Evolutionary conservation across 1,284 basidiomycete genomes (phyloP).

Genomic region (Tilletiaria anomala): DNA sequence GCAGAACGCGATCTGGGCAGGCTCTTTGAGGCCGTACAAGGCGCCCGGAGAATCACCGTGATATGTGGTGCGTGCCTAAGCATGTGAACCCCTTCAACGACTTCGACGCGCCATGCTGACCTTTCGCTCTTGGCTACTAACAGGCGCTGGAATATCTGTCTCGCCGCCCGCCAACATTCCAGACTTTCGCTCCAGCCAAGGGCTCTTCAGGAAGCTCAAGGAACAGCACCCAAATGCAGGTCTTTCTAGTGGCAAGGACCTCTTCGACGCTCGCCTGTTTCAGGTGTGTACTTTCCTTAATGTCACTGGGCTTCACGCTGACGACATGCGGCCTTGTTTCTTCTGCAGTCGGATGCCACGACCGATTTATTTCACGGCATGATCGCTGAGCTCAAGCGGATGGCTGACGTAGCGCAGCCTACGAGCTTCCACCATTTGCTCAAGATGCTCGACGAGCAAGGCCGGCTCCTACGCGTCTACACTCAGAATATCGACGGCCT

Average conservation of each 20-base stretch:
- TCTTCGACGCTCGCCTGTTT: constrained; percentile 82
- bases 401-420: constrained; percentile 64
- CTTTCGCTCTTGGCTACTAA: constrained; percentile 4
- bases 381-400: constrained; percentile 71
- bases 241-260: constrained; percentile 61
- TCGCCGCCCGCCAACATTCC: constrained; percentile 67
- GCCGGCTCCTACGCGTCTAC: constrained; percentile 72
- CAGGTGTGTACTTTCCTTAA: constrained; percentile 54
- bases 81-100: constrained; percentile 4
- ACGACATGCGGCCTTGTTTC: not conserved
- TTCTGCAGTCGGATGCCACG: constrained; percentile 47
- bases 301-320: no score
- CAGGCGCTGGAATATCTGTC: constrained; percentile 77
- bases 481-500: constrained; percentile 93
- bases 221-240: constrained; percentile 59
- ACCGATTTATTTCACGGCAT: constrained; percentile 77
- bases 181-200: constrained; percentile 72
- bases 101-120: constrained; percentile 10
- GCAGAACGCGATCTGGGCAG: constrained; percentile 27
- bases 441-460: constrained; percentile 64
- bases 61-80: constrained; percentile 56
- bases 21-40: constrained; percentile 48
- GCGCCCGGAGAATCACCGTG: constrained; percentile 66
- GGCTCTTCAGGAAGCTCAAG: constrained; percentile 63
- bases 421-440: constrained; percentile 78